Evolutionary conservation across 345 rosid genomes (phyloP), one percentile per base, ranked within the genome.

Genomic region (Arabidopsis suecica): DNA sequence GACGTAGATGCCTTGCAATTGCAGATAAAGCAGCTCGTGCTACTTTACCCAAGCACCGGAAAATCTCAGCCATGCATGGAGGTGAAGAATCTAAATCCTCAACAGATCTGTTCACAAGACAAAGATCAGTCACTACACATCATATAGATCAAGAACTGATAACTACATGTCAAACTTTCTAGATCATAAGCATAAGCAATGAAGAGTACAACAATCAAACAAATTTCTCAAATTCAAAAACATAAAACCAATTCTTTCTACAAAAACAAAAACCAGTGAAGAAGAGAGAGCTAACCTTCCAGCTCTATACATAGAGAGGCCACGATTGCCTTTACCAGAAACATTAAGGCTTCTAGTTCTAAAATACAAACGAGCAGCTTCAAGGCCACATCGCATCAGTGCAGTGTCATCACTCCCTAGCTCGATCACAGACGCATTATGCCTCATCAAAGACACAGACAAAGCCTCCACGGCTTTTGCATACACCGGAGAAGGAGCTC

Each of bases 71-170:
- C 97, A 91, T 90, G 79, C 98, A 94, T 3, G 98, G 96, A 32
- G 98, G 98, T 47, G 95, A 88, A 28, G 98, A 86, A 77, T 91
- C 97, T 81, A 88, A 83, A 82, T 94, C 96, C 82, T 91, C 98
- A 73, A 87, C 77, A 47, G 96, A 83, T 82, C 98, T 94, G 65
- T 72, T 63, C 60, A 80, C 12, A 79, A 61, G 36, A 72, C 64
- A 25, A 69, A 12, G 44, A 68, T 37, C 61, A 75, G 1, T 36
- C n/a, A 7, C 25, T 22, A 71, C 13, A 71, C 16, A 53, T 16
- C 33, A 62, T 11, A 37, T 2, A 61, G 0, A 61, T 23, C 33
- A 30, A 56, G 11, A 30, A 38, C 14, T 3, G 14, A 53, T 32
- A 58, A 23, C 49, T 14, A 44, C 18, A 44, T 44, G 23, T 10